Base-by-base conservation (phyloP, 352 stramenopile genomes). In the Pythium brassicae region DNA sequence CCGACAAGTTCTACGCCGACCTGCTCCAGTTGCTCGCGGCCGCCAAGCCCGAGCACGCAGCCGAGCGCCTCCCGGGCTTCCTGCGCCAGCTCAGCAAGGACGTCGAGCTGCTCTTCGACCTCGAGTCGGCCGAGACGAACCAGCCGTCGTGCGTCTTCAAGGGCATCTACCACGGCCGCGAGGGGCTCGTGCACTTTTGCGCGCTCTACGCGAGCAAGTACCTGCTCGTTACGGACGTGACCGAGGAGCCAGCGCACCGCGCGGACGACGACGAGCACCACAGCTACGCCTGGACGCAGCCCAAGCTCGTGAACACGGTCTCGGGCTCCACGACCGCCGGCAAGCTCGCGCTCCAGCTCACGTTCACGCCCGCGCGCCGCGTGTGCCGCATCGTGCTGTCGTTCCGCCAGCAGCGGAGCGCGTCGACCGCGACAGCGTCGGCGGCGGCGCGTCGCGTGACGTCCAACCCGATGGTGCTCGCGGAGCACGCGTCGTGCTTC, bases 91-190 rank as follows among this genome's bases (percentile, higher is more conserved):
- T 95, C 39, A 90, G 81, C 65, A 92, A 95, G 58, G 85, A 95
- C 52, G 70, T 89, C 0, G 85, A 95, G 63, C 56, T 95, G 26
- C 72, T 86, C 29, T 95, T 95, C 46, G 83, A 95, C 44, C 53
- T 95, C 4, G 85, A 95, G 52, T 90, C 85, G 8, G 62, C 75
- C 34, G 85, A 95, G 53, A 80, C 64, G 2, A 71, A 69, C 22
- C 74, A 91, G 59, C 80, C 83, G 44, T 89, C 78, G 35, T 93
- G 83, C 37, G 83, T 94, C 42, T 95, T 91, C 67, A 92, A 95
- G 64, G 85, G 85, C 46, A 82, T 92, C 25, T 95, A 93, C 68
- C 83, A 95, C 54, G 85, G 81, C 44, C 80, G 85, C 12, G 85
- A 95, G 63, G 85, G 85, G 8, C 86, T 95, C 51, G 85, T 92